phyloP scores from a whole-genome alignment of 192 early-diverging fungal genomes.

The Chytriomyces hyalinus region DNA sequence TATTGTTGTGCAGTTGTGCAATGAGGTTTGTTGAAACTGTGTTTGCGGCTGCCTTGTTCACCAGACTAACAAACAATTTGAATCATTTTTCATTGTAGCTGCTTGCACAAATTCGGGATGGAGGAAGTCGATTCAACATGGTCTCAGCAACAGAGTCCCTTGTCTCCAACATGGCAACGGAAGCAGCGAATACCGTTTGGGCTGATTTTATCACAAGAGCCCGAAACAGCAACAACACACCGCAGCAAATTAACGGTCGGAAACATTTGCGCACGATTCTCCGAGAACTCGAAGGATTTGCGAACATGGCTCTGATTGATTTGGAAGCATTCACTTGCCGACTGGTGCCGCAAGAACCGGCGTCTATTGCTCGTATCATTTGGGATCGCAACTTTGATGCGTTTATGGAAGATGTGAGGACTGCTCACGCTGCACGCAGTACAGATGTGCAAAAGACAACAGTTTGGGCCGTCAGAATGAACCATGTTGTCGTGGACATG shows the following conservation, averaged over 20 bases:
- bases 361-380: slow-evolving; percentile 43
- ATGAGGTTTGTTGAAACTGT: slow-evolving; percentile 39
- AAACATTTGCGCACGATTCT: slow-evolving; percentile 60
- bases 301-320: slow-evolving; percentile 50
- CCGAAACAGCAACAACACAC: slow-evolving; percentile 51
- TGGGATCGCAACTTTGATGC: slow-evolving; percentile 60
- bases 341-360: slow-evolving; percentile 54
- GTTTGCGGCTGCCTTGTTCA: background rate
- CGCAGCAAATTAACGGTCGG: slow-evolving; percentile 50
- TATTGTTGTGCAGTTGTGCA: slow-evolving; percentile 52
- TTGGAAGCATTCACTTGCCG: slow-evolving; percentile 51
- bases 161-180: slow-evolving; percentile 60
- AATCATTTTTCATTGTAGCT: slow-evolving; percentile 26
- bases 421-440: slow-evolving; percentile 40
- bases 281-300: slow-evolving; percentile 57
- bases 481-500: slow-evolving; percentile 51
- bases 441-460: slow-evolving; percentile 48
- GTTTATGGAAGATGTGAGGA: slow-evolving; percentile 50
- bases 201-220: slow-evolving; percentile 51
- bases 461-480: slow-evolving; percentile 54
- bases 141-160: slow-evolving; percentile 59
- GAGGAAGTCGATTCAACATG: slow-evolving; percentile 64
- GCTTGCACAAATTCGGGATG: slow-evolving; percentile 56
- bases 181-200: slow-evolving; percentile 63
- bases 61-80: background rate